Evolutionary conservation across 164 flowering plant genomes (phyloP).

Genomic region (Berberis thunbergii): DNA sequence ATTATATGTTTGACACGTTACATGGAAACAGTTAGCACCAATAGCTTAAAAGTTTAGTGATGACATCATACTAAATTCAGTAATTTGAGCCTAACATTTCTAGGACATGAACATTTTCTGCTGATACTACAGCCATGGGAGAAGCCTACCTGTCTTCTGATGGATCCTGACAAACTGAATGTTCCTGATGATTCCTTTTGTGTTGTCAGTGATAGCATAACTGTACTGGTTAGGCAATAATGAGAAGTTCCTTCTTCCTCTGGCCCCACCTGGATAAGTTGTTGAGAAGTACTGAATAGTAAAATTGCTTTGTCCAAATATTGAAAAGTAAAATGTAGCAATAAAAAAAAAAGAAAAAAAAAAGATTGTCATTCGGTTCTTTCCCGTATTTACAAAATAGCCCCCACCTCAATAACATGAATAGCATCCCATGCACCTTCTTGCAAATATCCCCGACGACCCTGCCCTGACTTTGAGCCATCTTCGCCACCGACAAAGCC

Average conservation of each 20-base stretch:
- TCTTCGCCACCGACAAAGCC: slow-evolving; percentile 33
- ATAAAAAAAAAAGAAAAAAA: neutral
- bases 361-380: neutral
- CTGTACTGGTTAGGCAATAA: slow-evolving; percentile 87
- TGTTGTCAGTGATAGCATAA: slow-evolving; percentile 88
- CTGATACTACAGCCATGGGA: neutral
- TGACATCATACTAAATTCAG: no score
- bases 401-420: slow-evolving; percentile 81
- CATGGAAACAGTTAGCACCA: no score
- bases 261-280: slow-evolving; percentile 53
- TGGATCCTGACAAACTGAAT: slow-evolving; percentile 92
- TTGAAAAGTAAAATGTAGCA: neutral
- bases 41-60: no score
- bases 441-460: slow-evolving; percentile 81
- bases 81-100: neutral
- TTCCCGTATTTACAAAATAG: neutral
- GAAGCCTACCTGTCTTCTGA: slow-evolving; percentile 74
- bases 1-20: no score
- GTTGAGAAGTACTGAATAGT: slow-evolving; percentile 5
- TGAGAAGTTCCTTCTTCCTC: slow-evolving; percentile 70
- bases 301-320: neutral
- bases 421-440: slow-evolving; percentile 99
- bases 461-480: slow-evolving; percentile 86
- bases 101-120: neutral
- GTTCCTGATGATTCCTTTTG: slow-evolving; percentile 61